phyloP scores from a whole-genome alignment of 2,329 filamentous ascomycete genomes.

The Aspergillus flavus region DNA sequence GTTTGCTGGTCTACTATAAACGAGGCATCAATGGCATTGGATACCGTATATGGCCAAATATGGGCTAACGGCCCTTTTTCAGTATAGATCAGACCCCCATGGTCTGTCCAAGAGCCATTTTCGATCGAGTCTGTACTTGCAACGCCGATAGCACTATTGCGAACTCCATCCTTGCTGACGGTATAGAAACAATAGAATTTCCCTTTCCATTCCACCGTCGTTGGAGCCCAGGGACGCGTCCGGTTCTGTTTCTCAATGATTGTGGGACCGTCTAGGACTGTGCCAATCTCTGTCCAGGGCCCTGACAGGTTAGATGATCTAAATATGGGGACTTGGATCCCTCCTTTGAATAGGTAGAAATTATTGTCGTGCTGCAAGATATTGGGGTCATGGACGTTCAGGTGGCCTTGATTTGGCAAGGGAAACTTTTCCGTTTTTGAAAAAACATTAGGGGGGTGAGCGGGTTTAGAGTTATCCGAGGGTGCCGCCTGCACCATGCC shows the following conservation, averaged over 20 bases:
- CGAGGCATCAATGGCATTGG: slow-evolving; percentile 42
- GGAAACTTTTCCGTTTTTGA: slow-evolving; percentile 30
- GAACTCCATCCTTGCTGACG: slow-evolving; percentile 30
- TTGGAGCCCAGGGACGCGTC: slow-evolving; percentile 40
- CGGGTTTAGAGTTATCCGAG: slow-evolving; percentile 4
- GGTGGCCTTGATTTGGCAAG: slow-evolving; percentile 31
- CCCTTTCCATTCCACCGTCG: slow-evolving; percentile 30
- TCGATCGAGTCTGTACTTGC: slow-evolving; percentile 32
- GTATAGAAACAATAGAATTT: slow-evolving; percentile 43
- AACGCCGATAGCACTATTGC: slow-evolving; percentile 41
- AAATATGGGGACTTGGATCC: slow-evolving; percentile 28
- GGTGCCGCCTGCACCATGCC: slow-evolving; percentile 17
- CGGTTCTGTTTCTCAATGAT: slow-evolving; percentile 34
- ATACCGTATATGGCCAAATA: slow-evolving; percentile 34
- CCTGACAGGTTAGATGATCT: slow-evolving; percentile 31
- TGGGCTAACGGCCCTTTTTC: slow-evolving; percentile 27
- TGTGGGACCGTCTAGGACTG: slow-evolving; percentile 33
- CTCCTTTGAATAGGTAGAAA: slow-evolving; percentile 41
- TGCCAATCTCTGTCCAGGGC: slow-evolving; percentile 37
- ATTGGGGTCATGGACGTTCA: slow-evolving; percentile 37
- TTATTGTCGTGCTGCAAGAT: slow-evolving; percentile 30
- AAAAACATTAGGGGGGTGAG: slow-evolving; percentile 20
- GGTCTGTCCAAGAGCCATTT: slow-evolving; percentile 35
- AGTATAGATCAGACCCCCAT: slow-evolving; percentile 38
- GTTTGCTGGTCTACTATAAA: slow-evolving; percentile 32